Evolutionary conservation across 2,329 filamentous ascomycete genomes (phyloP).

Genomic region (Diaporthe sp.): DNA sequence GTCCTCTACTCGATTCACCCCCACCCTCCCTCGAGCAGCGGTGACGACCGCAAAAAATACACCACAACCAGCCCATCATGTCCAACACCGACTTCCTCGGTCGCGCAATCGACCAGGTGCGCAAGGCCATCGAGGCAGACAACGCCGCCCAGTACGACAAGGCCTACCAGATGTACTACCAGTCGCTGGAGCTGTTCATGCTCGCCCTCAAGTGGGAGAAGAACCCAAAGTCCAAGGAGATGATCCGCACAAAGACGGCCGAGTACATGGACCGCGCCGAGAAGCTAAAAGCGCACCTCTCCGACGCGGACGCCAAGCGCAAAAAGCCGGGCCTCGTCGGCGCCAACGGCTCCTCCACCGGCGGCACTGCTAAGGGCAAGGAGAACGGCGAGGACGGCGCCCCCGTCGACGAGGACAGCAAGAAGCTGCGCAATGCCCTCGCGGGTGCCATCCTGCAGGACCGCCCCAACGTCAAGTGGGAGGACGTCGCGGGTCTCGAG

Average conservation of each 20-base stretch:
- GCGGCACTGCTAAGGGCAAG: slow-evolving; percentile 73
- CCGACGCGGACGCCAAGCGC: slow-evolving; percentile 77
- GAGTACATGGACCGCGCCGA: slow-evolving; percentile 99
- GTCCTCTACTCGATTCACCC: not conserved
- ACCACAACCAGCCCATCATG: slow-evolving; percentile 67
- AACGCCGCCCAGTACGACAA: slow-evolving; percentile 97
- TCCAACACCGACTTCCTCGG: slow-evolving; percentile 97
- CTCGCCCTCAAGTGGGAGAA: slow-evolving; percentile 99
- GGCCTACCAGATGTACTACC: slow-evolving; percentile 96
- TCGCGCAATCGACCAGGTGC: slow-evolving; percentile 95
- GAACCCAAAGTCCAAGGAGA: slow-evolving; percentile 96
- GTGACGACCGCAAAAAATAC: slow-evolving; percentile 34
- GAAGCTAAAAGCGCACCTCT: slow-evolving; percentile 93
- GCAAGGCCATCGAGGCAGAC: slow-evolving; percentile 97
- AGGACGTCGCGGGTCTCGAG: slow-evolving; percentile 96
- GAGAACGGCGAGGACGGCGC: slow-evolving; percentile 66
- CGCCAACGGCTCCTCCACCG: slow-evolving; percentile 76
- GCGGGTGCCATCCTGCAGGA: slow-evolving; percentile 94
- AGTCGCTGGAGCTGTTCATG: slow-evolving; percentile 97
- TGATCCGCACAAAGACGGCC: slow-evolving; percentile 93
- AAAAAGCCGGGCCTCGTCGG: slow-evolving; percentile 81
- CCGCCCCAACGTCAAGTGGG: slow-evolving; percentile 97
- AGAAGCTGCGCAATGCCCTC: slow-evolving; percentile 93
- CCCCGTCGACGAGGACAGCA: slow-evolving; percentile 86
- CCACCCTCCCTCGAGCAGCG: slow-evolving; percentile 10